Evolutionary conservation across 1,284 basidiomycete species (phyloP), one percentile per base, ranked within the genome.

Genomic region (Inonotus obliquus): DNA sequence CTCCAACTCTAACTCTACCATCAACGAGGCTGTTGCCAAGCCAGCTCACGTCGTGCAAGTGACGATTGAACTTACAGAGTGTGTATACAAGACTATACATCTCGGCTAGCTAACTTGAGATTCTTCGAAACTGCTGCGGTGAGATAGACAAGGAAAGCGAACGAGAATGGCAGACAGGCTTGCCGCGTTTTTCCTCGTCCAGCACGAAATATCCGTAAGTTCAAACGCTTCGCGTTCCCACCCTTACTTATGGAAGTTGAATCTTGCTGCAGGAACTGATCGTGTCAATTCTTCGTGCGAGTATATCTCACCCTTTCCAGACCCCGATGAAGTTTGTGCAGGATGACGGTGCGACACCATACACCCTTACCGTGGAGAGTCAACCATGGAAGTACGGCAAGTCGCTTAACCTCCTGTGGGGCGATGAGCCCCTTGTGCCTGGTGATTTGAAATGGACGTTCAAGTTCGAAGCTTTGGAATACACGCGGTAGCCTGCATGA

Each of bases 131-230:
- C 14, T 35, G 51, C 17, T 37, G 9, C n/a, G 14, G 7, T 11
- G 14, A 5, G 4, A 27, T 23, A 52, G 23, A 27, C 27, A 35
- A 52, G 51, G 32, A 27, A 35, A 4, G 27, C 27, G 39, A 55
- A 35, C 2, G 32, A 32, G 23, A 25, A 14, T 10, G 13, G 35
- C 55, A 14, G 55, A 63, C 10, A 39, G 54, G 21, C 39, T 61
- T 17, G 59, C 62, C n/a, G 25, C 45, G 13, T 63, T 53, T 38
- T 63, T 60, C 44, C 53, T 57, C 3, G 54, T 63, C 3, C 62
- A 63, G 47, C 62, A 57, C 23, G 54, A 63, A 35, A 37, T 63
- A 14, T 63, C 62, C 2, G 62, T 63, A 21, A 48, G 57, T 62
- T 21, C 25, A 11, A 52, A 32, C 17, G 14, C 35, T 19, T 52